Evolutionary conservation across 1,284 basidiomycete species (phyloP).

Genomic region (Boletus calvinii): DNA sequence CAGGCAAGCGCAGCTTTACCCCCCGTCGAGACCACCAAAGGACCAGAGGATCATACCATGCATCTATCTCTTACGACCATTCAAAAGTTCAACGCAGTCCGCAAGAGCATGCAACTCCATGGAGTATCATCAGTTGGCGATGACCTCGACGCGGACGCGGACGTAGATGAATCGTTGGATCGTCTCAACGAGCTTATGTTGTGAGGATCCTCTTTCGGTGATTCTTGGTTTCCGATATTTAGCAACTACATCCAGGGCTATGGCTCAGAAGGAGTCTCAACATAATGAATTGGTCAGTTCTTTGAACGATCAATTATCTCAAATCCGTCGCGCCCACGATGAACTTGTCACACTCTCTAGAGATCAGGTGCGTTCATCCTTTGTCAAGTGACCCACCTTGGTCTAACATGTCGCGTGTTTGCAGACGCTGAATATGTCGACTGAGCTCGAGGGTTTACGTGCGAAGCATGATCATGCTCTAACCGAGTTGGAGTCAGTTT

Average conservation of each 20-base stretch:
- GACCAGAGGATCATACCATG: constrained; percentile 28
- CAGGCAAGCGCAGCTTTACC: neutral
- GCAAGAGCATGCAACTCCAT: constrained; percentile 58
- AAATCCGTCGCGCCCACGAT: constrained; percentile 75
- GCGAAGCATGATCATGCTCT: constrained; percentile 57
- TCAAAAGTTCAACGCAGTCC: constrained; percentile 67
- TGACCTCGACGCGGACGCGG: constrained; percentile 38
- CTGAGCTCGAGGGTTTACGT: constrained; percentile 74
- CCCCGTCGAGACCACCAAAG: constrained; percentile 10
- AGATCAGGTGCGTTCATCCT: constrained; percentile 61
- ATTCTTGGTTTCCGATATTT: constrained; percentile 8
- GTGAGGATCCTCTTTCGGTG: constrained; percentile 43
- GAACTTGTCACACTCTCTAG: constrained; percentile 75
- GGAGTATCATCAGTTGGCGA: constrained; percentile 31
- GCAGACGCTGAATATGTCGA: constrained; percentile 82
- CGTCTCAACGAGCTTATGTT: constrained; percentile 85
- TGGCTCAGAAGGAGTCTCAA: constrained; percentile 91
- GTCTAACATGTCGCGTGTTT: constrained; percentile 1
- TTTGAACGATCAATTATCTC: constrained; percentile 66
- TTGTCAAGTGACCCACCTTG: neutral
- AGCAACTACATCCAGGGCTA: constrained; percentile 55
- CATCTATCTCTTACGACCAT: constrained; percentile 67
- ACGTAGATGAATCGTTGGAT: constrained; percentile 67
- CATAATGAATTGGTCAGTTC: constrained; percentile 76
- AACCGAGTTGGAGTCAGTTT: constrained; percentile 51